Base-by-base conservation (phyloP, 306 rosid species). In the Dalbergia cultrata region DNA sequence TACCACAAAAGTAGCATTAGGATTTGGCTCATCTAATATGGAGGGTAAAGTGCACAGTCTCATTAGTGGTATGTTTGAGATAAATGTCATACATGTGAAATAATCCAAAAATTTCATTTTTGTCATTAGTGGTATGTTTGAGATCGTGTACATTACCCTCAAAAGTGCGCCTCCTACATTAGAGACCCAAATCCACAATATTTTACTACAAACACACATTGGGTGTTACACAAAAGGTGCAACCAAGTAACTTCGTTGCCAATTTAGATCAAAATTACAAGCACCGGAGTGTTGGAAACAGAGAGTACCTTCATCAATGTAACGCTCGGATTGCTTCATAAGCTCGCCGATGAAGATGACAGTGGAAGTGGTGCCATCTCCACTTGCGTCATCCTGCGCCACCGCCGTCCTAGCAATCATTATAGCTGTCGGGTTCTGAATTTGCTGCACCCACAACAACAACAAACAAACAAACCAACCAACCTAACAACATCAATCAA, bases 331-430 rank as follows among this genome's bases (percentile, higher is more conserved):
- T 79, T 92, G 99, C 41, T 93, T 95, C 99, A 95, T 93, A 61
- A 95, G 98, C 83, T 95, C 99, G 1, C 99, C 99, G 56, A 95
- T 95, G 83, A 95, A 95, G 53, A 95, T 70, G 59, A 95, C 99
- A 33, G 98, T 95, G 7, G 99, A 90, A 47, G 99, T 95, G 39
- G 99, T 95, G 73, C 99, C 99, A 70, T 95, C 99, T 39, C 99
- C 98, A 39, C 96, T 95, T 10, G 87, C 89, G 70, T 95, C 99
- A 82, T 95, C 99, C 71, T 95, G 99, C 0, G 99, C 99, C 66
- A 95, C 99, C 1, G 99, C 99, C 0, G 98, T 93, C 84, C 98
- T 87, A 6, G 99, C 99, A 45, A 95, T 95, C 99, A 93, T 95
- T 47, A 95, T 90, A n/a, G 97, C 99, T 6, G 99, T 95, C 1